Evolutionary conservation across 768 basidiomycete genomes (phyloP), one percentile per base, ranked within the genome.

Genomic region (Naganishia friedmannii): DNA sequence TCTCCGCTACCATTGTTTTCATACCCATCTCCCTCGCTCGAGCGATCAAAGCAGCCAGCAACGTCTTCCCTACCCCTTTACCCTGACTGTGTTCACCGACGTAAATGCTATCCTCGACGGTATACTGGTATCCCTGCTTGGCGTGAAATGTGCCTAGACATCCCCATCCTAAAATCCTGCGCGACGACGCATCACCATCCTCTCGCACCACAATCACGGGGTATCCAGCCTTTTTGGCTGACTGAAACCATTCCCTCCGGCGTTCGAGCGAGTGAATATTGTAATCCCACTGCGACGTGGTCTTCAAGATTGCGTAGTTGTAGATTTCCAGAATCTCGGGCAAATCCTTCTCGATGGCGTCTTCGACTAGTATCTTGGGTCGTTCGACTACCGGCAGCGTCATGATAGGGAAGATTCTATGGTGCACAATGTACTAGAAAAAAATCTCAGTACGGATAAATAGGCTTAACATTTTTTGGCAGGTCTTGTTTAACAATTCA

Each of bases 1-100:
- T 68, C 23, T 46, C 67, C 19, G 67, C 67, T 39, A 68, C 45
- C 67, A 68, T 57, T 17, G 54, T 56, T 29, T 68, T 46, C 67
- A 68, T 68, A 17, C 67, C 67, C 67, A 42, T 68, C 2, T 68
- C 54, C 28, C 53, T 68, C 2, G 67, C 53, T 46, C 51, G 21
- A 31, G 23, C 21, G 34, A 56, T 68, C 55, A 68, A 29, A 6
- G 31, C 53, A 29, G n/a, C 15, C 34, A 68, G 31, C 67, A 68
- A 23, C 5, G 37, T 34, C 67, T 54, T 56, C 0, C 67, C 67
- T n/a, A 68, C 29, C 1, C 67, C 67, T 23, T 55, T 46, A 0
- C 67, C 54, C 21, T 54, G 53, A 29, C 28, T 57, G n/a, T n/a
- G 21, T 10, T 54, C 23, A 10, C 39, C 34, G 21, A 54, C 53